Evolutionary conservation across 768 basidiomycete species (phyloP), one percentile per base, ranked within the genome.

Genomic region (Termitomyces sp.): DNA sequence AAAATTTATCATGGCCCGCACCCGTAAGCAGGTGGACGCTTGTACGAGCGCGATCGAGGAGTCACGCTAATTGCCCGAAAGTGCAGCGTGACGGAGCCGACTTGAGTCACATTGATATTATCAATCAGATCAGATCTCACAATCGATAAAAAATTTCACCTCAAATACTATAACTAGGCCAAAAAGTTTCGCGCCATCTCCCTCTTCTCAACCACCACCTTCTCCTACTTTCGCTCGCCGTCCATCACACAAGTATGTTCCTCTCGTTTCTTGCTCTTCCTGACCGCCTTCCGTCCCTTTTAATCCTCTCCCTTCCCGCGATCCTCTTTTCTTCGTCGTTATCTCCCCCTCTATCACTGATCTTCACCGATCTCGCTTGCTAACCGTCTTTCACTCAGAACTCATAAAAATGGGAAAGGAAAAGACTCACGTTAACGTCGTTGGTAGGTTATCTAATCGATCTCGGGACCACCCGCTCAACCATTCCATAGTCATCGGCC

Each of bases 341-440:
- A 56, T 51, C 35, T 45, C 41, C 41, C 30, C 40, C 47, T 57
- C 59, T 54, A 34, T 37, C 17, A 54, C 47, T 55, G 55, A 65
- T 61, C 54, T 49, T n/a, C 25, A 21, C 21, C 67, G 65, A 72
- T 72, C 63, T 59, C 40, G 14, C 37, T 23, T 64, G 58, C 68
- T 75, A 50, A 73, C 70, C 59, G 54, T 54, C 57, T 48, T 58
- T 52, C 35, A n/a, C 51, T 23, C 63, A 81, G 80, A 82, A 83
- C 73, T 74, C 74, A 71, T 66, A 66, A 85, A 84, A 85, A 94
- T 93, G 93, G 93, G 92, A 87, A 94, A 94, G 82, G 93, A 94
- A 64, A 94, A 94, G 82, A 76, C 67, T 67, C 94, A 97, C 86
- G 85, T 97, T 83, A 96, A 96, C 86, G 94, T 95, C 78, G 94